A percentile compares a stretch with the other conserved stretches of the same genome.
Evolutionary conservation across 2,329 filamentous ascomycete genomes (phyloP).

Genomic region (Macrophomina pseudophaseolina): DNA sequence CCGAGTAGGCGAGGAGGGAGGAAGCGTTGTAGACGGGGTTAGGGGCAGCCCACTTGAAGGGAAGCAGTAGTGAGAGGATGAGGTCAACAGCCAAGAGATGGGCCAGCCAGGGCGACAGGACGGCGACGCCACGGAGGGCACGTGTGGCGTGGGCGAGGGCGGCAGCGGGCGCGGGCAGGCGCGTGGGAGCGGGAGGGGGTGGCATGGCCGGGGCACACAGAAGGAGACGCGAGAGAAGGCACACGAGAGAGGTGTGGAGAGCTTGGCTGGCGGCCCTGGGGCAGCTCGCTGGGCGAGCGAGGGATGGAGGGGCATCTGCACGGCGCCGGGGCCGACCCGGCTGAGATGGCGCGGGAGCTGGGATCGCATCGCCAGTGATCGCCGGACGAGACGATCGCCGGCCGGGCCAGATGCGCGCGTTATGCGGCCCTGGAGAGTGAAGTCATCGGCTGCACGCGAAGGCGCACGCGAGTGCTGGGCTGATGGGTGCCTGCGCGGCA

Average conservation of each 20-base stretch:
- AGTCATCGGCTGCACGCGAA: no score
- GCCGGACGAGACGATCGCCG: constrained; percentile 8
- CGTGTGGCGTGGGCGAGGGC: constrained; percentile 28
- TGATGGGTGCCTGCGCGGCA: no score
- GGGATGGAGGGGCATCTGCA: neutral
- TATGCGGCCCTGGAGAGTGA: neutral
- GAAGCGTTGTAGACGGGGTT: constrained; percentile 59
- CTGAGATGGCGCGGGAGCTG: neutral
- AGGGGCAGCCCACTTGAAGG: constrained; percentile 45
- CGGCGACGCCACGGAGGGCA: constrained; percentile 50
- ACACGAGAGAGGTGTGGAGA: neutral
- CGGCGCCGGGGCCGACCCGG: neutral
- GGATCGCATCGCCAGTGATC: neutral
- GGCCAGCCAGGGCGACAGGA: constrained; percentile 59
- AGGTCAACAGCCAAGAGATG: constrained; percentile 60
- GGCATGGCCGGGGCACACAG: neutral
- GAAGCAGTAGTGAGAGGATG: constrained; percentile 43
- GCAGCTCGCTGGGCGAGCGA: neutral
- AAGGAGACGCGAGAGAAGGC: neutral
- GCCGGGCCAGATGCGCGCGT: neutral
- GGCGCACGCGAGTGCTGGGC: no score
- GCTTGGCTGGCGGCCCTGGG: constrained; percentile 5
- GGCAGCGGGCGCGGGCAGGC: neutral
- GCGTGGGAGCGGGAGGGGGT: neutral
- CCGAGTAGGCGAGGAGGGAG: constrained; percentile 59